These are phyloP conservation scores for Nicotiana paniculata DNA, from an alignment of 257 asterid species.

Conservation along the genomic window DNA sequence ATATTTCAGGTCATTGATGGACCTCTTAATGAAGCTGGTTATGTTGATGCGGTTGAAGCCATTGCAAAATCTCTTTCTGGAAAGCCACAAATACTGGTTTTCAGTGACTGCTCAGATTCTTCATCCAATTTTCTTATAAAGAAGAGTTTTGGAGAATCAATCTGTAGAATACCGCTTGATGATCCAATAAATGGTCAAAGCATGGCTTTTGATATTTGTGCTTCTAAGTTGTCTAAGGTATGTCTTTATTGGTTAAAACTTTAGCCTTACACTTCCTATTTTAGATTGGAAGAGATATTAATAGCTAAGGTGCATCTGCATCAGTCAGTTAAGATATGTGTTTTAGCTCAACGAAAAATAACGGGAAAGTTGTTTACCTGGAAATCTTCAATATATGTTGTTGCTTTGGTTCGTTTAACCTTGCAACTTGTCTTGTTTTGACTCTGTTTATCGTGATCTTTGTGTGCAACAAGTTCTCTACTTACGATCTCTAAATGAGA, in stretches of 20 bases:
- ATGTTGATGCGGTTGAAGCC: constrained; percentile 34
- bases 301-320: neutral
- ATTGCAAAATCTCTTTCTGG: constrained; percentile 40
- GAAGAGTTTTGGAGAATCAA: constrained; percentile 32
- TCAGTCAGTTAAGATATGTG: neutral
- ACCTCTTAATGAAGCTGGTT: constrained; percentile 33
- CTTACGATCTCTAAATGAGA: neutral
- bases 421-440: neutral
- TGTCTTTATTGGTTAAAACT: neutral
- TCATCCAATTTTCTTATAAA: constrained; percentile 18
- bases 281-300: neutral
- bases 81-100: constrained; percentile 49
- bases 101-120: constrained; percentile 38
- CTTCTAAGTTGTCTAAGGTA: neutral
- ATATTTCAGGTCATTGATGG: constrained; percentile 62
- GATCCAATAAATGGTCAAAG: neutral
- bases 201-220: neutral
- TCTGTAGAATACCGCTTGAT: constrained; percentile 22
- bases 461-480: neutral
- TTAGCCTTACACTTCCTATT: neutral
- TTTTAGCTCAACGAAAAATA: neutral
- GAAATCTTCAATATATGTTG: neutral
- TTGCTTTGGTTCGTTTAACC: neutral
- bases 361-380: neutral
- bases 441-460: neutral